Evolutionary conservation across 495 filamentous ascomycete species (phyloP), one percentile per base, ranked within the genome.

Genomic region (Hypoxylon crocopeplum): DNA sequence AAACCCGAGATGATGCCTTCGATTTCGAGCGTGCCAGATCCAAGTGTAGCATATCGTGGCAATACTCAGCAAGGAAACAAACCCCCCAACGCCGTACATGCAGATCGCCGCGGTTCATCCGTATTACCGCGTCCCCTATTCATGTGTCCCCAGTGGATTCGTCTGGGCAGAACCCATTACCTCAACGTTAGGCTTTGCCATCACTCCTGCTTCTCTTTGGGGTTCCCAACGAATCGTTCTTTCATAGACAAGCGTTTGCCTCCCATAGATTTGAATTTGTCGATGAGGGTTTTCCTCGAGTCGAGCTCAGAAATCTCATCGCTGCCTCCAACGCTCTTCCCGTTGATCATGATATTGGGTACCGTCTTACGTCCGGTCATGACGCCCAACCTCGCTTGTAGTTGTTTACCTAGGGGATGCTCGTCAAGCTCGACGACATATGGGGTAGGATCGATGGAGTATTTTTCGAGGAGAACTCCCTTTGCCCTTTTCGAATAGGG

Each of bases 351-450:
- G 22, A 98, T 79, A 66, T 98, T 98, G 2, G 94, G 94, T 1
- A 98, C 94, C 1, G 94, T 98, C 42, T 77, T 77, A 17, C 94
- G 79, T 19, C 90, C 89, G 2, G 94, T 98, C 62, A 77, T 87
- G 54, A 86, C 82, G 7, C 62, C 82, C 15, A 98, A 72, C 11
- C 80, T 77, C 1, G 69, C 79, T 69, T 98, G 94, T 20, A 98
- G 71, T 24, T 82, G 70, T 3, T 69, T 56, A 10, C 94, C 94
- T 11, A 94, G 76, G 3, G 83, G 82, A 69, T 97, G 90, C 59
- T 86, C 72, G 69, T 98, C 91, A 7, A 98, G 82, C 77, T 98
- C 94, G 15, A 98, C 92, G 19, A 98, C 89, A 67, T 86, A 88
- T 0, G 94, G 94, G 36, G 82, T 69, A 0, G 94, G 94, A 2